Percentiles rank a stretch among this genome's conserved stretches.
Evolutionary conservation across 202 grass and related monocot genomes (phyloP).

Genomic region (Cymbopogon flexuosus): DNA sequence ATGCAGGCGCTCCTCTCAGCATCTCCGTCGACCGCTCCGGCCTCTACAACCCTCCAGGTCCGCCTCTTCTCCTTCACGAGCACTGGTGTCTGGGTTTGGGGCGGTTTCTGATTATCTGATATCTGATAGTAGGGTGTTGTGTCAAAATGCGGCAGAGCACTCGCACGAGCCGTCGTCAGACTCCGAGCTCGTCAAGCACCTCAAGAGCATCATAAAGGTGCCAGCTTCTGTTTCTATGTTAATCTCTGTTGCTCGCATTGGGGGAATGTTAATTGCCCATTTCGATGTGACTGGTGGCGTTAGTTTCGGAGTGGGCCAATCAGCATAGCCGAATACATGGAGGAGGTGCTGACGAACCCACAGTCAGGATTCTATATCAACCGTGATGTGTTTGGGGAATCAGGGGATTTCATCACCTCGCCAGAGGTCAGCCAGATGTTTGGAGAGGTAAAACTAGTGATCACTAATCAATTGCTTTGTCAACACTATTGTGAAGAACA

Average conservation of each 20-base stretch:
- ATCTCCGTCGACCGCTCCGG: constrained; percentile 73
- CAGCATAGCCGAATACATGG: constrained; percentile 90
- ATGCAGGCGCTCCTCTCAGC: constrained; percentile 13
- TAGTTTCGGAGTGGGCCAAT: constrained; percentile 96
- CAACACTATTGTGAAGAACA: not conserved
- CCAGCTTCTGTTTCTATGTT: not conserved
- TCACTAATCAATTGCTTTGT: constrained; percentile 5
- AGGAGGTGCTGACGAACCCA: constrained; percentile 88
- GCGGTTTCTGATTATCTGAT: too few relatives aligned
- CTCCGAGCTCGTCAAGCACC: constrained; percentile 78
- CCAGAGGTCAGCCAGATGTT: constrained; percentile 98
- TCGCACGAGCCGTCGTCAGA: constrained; percentile 58
- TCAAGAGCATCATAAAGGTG: constrained; percentile 94
- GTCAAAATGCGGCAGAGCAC: constrained; percentile 53
- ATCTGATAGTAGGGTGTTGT: constrained; percentile 3
- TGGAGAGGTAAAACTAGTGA: constrained; percentile 83
- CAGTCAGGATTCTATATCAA: constrained; percentile 87
- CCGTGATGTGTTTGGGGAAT: constrained; percentile 75
- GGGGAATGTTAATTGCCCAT: constrained; percentile 4
- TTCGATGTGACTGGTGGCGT: constrained; percentile 18
- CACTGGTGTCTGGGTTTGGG: constrained; percentile 3
- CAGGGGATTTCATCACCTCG: constrained; percentile 84
- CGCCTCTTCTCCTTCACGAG: not conserved
- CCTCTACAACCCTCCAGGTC: constrained; percentile 54
- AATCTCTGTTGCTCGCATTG: not conserved